A percentile compares a stretch with the other conserved stretches of the same genome.
Evolutionary conservation across 1,284 basidiomycete species (phyloP).

Genomic region (Ceratobasidium sp.): DNA sequence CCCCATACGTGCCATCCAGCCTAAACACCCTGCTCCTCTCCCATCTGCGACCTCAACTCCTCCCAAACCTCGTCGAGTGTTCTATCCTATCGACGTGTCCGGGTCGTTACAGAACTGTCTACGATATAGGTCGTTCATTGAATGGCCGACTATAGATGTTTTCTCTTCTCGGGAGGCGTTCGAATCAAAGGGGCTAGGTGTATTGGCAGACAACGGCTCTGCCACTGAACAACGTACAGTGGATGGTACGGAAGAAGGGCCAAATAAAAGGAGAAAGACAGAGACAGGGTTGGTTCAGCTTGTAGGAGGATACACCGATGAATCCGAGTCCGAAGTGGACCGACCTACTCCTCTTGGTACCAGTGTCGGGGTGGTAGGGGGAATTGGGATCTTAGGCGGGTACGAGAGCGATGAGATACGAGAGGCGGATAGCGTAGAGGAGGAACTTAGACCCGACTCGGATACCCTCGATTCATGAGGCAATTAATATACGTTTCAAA

Average conservation of each 20-base stretch:
- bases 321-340: conserved; percentile 21
- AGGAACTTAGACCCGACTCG: background rate
- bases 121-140: conserved; percentile 72
- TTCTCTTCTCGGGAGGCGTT: conserved; percentile 68
- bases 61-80: conserved; percentile 53
- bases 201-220: conserved; percentile 52
- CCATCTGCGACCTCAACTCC: conserved; percentile 48
- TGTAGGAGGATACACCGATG: conserved; percentile 32
- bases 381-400: conserved; percentile 67
- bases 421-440: conserved; percentile 52
- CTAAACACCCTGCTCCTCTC: conserved; percentile 44
- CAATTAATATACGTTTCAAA: background rate
- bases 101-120: conserved; percentile 63
- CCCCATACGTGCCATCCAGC: conserved; percentile 1
- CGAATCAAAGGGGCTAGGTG: conserved; percentile 65
- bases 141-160: conserved; percentile 82
- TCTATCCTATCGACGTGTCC: conserved; percentile 67
- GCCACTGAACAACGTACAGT: conserved; percentile 61
- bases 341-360: background rate
- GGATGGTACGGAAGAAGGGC: conserved; percentile 62
- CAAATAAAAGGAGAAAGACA: conserved; percentile 29
- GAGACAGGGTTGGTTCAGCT: conserved; percentile 40
- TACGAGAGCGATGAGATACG: conserved; percentile 71
- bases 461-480: background rate
- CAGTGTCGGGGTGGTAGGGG: conserved; percentile 54